Evolutionary conservation across 2,329 filamentous ascomycete genomes (phyloP).

Genomic region (Sclerotinia sclerotiorum): DNA sequence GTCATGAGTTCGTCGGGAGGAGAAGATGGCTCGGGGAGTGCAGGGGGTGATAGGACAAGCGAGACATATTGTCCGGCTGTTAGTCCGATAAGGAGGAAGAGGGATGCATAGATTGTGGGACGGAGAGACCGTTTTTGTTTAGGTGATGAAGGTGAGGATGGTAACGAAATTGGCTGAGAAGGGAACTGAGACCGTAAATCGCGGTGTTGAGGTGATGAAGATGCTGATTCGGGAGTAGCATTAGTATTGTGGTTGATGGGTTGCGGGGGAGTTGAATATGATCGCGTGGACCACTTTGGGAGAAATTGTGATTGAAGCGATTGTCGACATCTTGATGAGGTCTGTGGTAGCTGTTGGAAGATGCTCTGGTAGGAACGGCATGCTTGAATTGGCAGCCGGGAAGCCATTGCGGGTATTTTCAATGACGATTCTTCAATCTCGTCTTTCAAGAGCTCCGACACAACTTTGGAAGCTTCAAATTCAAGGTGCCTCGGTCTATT

Average conservation of each 20-base stretch:
- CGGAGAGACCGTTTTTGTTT: slow-evolving; percentile 35
- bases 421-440: not conserved
- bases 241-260: not conserved
- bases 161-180: slow-evolving; percentile 10
- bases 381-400: slow-evolving; percentile 1
- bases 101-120: slow-evolving; percentile 38
- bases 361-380: not conserved
- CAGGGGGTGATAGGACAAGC: slow-evolving; percentile 47
- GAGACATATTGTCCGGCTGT: slow-evolving; percentile 44
- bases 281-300: not conserved
- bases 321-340: not conserved
- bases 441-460: not conserved
- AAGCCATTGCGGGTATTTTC: not conserved
- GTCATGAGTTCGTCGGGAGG: slow-evolving; percentile 46
- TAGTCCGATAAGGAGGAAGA: slow-evolving; percentile 47
- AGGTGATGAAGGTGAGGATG: slow-evolving; percentile 19
- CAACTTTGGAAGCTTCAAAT: slow-evolving; percentile 6
- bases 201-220: slow-evolving; percentile 10
- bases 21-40: slow-evolving; percentile 44
- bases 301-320: slow-evolving; percentile 1
- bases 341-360: not conserved
- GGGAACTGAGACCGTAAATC: slow-evolving; percentile 38
- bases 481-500: not conserved
- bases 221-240: not conserved
- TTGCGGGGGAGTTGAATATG: slow-evolving; percentile 17